Evolutionary conservation across 768 basidiomycete species (phyloP), one percentile per base, ranked within the genome.

Genomic region (Basidioascus undulatus): DNA sequence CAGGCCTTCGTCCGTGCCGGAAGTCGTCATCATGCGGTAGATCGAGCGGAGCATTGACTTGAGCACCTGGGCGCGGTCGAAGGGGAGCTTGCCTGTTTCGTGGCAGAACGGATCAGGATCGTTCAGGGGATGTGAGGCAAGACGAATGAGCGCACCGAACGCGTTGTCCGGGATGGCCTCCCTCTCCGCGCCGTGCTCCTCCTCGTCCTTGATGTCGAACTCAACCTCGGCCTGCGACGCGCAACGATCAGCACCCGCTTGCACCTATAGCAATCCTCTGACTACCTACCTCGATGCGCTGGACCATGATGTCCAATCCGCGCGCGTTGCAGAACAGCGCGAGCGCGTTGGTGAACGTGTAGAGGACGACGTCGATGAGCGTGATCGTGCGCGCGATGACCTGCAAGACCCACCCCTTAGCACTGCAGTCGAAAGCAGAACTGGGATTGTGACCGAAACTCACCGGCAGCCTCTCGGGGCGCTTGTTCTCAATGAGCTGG

Each of bases 11-110:
- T 54, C 50, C 4, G 84, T 74, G 8, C 89, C 89, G 0, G 83
- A 77, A 0, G 79, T 77, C 53, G 87, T 81, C 87, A 98, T 92
- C 72, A 96, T 83, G 23, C 92, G 73, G 50, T 92, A 84, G 61
- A 89, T 72, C 1, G 86, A 84, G 23, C 92, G 75, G 25, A 98
- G 57, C 9, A 83, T 70, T 47, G 84, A 76, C 58, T 89, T 92
- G 49, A 96, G 62, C n/a, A 83, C 72, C 30, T 74, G 73, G 20
- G 74, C 72, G 4, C 75, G 71, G 35, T 71, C 64, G 41, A 81
- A 71, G 1, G 80, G 70, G 35, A 92, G 62, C 47, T 74, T 71
- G 32, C 74, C 80, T 77, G 39, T 15, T 23, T 41, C 15, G 25
- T 31, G 39, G 48, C 44, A 35, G 25, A 24, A 45, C 18, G 44